phyloP scores from a whole-genome alignment of 345 rosid genomes.

The Hypericum androsaemum region DNA sequence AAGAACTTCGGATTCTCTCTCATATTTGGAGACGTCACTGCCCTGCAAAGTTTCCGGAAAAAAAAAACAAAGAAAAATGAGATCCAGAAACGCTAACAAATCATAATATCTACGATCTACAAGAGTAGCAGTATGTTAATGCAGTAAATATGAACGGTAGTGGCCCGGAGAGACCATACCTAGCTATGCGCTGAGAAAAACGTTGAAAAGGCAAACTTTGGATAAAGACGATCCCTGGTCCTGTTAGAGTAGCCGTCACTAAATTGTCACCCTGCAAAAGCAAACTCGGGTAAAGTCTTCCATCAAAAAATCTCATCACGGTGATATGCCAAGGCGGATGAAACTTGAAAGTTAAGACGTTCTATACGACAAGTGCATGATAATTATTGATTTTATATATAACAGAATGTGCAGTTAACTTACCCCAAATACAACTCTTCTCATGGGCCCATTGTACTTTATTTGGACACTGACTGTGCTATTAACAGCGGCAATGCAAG shows the following conservation, averaged over 20 bases:
- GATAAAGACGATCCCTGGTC: slow-evolving; percentile 97
- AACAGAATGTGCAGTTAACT: slow-evolving; percentile 2
- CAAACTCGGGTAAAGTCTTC: slow-evolving; percentile 3
- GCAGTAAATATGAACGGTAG: too few relatives aligned
- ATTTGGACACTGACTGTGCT: slow-evolving; percentile 65
- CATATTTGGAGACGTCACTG: slow-evolving; percentile 99
- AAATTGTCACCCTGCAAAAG: slow-evolving; percentile 73
- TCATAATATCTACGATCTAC: too few relatives aligned
- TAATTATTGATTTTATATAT: too few relatives aligned
- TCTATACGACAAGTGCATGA: not conserved
- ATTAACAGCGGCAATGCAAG: slow-evolving; percentile 81
- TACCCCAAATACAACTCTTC: slow-evolving; percentile 91
- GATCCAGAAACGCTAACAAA: too few relatives aligned
- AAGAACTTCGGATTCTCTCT: slow-evolving; percentile 92
- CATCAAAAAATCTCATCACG: not conserved
- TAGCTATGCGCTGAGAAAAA: slow-evolving; percentile 82
- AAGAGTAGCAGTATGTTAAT: too few relatives aligned
- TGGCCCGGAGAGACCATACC: slow-evolving; percentile 31
- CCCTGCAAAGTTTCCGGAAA: slow-evolving; percentile 34
- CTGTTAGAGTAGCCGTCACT: slow-evolving; percentile 72
- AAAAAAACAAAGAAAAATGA: too few relatives aligned
- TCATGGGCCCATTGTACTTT: slow-evolving; percentile 71
- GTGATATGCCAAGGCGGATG: too few relatives aligned
- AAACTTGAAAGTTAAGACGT: too few relatives aligned
- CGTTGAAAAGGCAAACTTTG: slow-evolving; percentile 92